Evolutionary conservation across 306 rosid genomes (phyloP).

Genomic region (Glycine tomentella): DNA sequence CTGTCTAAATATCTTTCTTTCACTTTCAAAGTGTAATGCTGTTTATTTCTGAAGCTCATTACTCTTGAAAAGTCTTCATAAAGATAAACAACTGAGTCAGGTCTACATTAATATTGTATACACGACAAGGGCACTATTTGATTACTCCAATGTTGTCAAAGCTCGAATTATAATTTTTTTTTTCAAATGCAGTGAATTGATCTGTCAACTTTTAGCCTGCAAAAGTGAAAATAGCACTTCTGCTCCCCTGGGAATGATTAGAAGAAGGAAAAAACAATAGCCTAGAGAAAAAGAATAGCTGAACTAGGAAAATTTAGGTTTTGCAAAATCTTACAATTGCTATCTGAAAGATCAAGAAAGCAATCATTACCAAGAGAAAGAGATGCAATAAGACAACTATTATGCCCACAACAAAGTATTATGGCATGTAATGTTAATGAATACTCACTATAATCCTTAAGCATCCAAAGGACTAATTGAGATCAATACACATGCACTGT

Average conservation of each 20-base stretch:
- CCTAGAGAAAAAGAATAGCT: not conserved
- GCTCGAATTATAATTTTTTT: not conserved
- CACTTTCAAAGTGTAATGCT: slow-evolving; percentile 3
- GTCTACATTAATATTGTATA: not conserved
- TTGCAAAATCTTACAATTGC: not conserved
- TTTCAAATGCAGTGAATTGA: not conserved
- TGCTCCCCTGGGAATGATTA: not conserved
- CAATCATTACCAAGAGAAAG: slow-evolving; percentile 22
- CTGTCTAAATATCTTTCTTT: not conserved
- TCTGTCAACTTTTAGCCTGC: slow-evolving; percentile 1
- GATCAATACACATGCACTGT: slow-evolving; percentile 23
- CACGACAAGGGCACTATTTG: slow-evolving; percentile 11
- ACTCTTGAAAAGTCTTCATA: slow-evolving; percentile 22
- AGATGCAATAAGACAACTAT: slow-evolving; percentile 4
- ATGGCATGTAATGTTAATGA: slow-evolving; percentile 28
- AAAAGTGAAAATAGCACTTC: not conserved
- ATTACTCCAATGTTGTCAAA: slow-evolving; percentile 1
- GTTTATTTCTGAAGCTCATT: not conserved
- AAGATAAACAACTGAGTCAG: not conserved
- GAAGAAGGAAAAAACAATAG: not conserved
- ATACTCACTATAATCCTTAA: slow-evolving; percentile 26
- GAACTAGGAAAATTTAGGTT: not conserved
- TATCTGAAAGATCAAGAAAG: not conserved
- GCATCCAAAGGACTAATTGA: slow-evolving; percentile 20
- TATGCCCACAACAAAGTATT: slow-evolving; percentile 1